Conservation (phyloP, 2,329 filamentous ascomycete species). For the Cladosporium sp. region DNA sequence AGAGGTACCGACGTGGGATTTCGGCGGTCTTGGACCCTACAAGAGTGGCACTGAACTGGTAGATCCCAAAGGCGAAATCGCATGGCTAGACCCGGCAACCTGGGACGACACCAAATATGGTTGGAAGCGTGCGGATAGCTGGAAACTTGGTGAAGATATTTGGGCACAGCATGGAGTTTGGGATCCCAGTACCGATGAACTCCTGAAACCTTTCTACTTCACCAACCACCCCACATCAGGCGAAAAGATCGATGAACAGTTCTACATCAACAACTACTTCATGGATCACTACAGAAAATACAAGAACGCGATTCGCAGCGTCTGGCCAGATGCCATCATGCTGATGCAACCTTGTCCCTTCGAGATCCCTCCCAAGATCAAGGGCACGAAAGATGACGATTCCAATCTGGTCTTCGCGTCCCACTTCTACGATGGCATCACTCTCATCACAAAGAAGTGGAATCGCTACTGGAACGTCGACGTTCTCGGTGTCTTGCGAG, state of each 20-base stretch:
- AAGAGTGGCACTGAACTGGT: conserved; percentile 79
- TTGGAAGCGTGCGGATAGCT: conserved; percentile 80
- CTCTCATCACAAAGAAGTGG: conserved; percentile 97
- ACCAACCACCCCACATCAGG: conserved; percentile 71
- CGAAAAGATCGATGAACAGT: conserved; percentile 70
- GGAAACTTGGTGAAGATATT: conserved; percentile 90
- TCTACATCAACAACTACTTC: conserved; percentile 88
- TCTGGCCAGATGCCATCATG: conserved; percentile 79
- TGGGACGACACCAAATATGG: conserved; percentile 86
- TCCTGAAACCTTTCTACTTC: conserved; percentile 86
- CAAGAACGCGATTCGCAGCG: conserved; percentile 65
- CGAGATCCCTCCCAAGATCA: conserved; percentile 84
- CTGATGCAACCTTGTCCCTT: conserved; percentile 88
- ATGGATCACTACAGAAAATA: conserved; percentile 80
- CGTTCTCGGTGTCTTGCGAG: conserved; percentile 84
- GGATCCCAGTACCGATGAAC: conserved; percentile 72
- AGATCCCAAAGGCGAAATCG: conserved; percentile 78
- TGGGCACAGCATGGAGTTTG: conserved; percentile 98
- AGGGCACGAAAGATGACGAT: conserved; percentile 84
- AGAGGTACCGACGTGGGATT: conserved; percentile 88
- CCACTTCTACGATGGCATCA: conserved; percentile 96
- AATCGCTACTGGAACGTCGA: conserved; percentile 97
- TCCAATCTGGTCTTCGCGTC: conserved; percentile 86
- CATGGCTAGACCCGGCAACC: conserved; percentile 71
- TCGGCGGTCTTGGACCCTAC: conserved; percentile 87